Evolutionary conservation across 139 green algal species (phyloP), one percentile per base, ranked within the genome.

Genomic region (Tetraselmis chui): DNA sequence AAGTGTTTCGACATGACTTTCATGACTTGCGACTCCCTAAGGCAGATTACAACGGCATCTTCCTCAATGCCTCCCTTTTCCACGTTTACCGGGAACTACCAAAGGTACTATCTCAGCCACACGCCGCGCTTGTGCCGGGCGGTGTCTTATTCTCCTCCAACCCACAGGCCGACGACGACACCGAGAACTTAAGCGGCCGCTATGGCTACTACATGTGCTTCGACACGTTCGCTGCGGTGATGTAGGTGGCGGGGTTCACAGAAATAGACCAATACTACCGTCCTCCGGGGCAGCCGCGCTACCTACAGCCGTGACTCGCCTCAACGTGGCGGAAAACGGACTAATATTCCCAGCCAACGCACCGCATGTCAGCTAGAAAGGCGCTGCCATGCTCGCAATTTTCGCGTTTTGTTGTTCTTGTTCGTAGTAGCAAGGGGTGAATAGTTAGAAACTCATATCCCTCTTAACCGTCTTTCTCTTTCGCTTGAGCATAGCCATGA

Each of bases 321-420:
- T 77, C 74, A 22, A 77, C 74, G 74, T 77, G 74, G 74, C 74
- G 74, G 23, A 77, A 77, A n/a, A n/a, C n/a, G n/a, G n/a, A n/a
- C n/a, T n/a, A n/a, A n/a, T n/a, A n/a, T n/a, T n/a, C n/a, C n/a
- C n/a, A n/a, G n/a, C n/a, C n/a, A n/a, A n/a, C n/a, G n/a, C n/a
- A n/a, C n/a, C n/a, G n/a, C n/a, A n/a, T n/a, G n/a, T n/a, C n/a
- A n/a, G n/a, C n/a, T n/a, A n/a, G n/a, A n/a, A n/a, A n/a, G n/a
- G n/a, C n/a, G n/a, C n/a, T n/a, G n/a, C n/a, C n/a, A n/a, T n/a
- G n/a, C n/a, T n/a, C n/a, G n/a, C n/a, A n/a, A n/a, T n/a, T n/a
- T n/a, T n/a, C n/a, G n/a, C n/a, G n/a, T n/a, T n/a, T n/a, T n/a
- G n/a, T n/a, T n/a, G n/a, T n/a, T n/a, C n/a, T n/a, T n/a, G n/a